Percentiles rank a stretch among this genome's conserved stretches.
Conservation (phyloP, 2,329 filamentous ascomycete species). For the Colletotrichum musae region DNA sequence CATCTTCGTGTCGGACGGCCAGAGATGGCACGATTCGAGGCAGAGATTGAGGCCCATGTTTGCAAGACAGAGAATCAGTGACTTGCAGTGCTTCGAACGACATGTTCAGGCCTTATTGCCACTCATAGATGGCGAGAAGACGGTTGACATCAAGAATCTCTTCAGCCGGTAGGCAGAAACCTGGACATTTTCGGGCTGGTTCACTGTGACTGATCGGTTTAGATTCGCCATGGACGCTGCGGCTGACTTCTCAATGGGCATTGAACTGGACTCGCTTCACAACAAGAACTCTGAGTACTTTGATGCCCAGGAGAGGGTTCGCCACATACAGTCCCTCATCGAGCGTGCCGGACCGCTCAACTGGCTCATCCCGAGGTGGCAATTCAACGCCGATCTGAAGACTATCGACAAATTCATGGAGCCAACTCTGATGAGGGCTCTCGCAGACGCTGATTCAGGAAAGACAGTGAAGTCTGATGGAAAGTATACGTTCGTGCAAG, state of each 20-base stretch:
- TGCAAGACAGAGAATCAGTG: conserved; percentile 59
- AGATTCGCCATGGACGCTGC: conserved; percentile 76
- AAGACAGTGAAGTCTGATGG: conserved; percentile 66
- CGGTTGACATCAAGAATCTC: conserved; percentile 68
- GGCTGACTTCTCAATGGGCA: conserved; percentile 77
- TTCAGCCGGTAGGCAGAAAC: conserved; percentile 1
- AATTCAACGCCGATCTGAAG: conserved; percentile 72
- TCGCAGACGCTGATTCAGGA: conserved; percentile 75
- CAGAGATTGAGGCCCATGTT: conserved; percentile 69
- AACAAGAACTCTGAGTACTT: conserved; percentile 70
- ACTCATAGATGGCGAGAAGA: conserved; percentile 66
- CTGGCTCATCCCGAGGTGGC: conserved; percentile 68
- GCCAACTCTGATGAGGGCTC: conserved; percentile 76
- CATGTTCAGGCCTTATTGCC: conserved; percentile 71
- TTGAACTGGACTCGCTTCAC: conserved; percentile 61
- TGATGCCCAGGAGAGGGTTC: conserved; percentile 77
- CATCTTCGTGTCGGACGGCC: conserved; percentile 68
- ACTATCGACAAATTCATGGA: conserved; percentile 78
- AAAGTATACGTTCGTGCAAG: conserved; percentile 82
- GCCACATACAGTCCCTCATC: conserved; percentile 67
- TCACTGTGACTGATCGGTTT: conserved; percentile 67
- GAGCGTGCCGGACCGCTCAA: conserved; percentile 66
- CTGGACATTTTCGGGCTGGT: no score
- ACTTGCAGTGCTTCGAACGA: conserved; percentile 70
- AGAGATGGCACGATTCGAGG: conserved; percentile 66